Percentiles rank a stretch among this genome's conserved stretches.
Conservation (phyloP, 1,284 basidiomycete genomes). For the Moesziomyces aphidis region DNA sequence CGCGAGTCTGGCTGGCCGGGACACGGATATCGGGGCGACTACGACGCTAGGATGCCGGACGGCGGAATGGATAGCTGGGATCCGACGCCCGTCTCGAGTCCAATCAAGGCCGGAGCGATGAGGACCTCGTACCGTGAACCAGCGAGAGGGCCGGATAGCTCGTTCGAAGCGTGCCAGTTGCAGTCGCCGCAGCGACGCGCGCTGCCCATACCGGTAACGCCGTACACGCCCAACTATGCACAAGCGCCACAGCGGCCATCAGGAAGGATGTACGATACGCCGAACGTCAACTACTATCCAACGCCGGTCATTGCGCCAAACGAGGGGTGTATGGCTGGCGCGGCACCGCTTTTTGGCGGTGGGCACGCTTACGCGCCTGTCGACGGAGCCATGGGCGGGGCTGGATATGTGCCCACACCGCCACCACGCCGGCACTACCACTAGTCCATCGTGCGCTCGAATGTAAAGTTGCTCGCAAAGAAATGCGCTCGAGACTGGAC, state of each 20-base stretch:
- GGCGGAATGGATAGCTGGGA: conserved; percentile 7
- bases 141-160: conserved; percentile 1
- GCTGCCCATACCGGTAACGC: conserved; percentile 16
- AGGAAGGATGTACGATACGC: conserved; percentile 37
- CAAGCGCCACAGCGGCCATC: conserved; percentile 14
- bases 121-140: background rate
- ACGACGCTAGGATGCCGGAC: conserved; percentile 2
- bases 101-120: conserved; percentile 3
- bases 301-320: conserved; percentile 24
- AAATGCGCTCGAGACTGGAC: background rate
- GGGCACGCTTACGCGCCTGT: background rate
- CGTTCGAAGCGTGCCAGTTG: conserved; percentile 21
- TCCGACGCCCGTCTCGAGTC: conserved; percentile 15
- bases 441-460: too few relatives aligned
- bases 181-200: conserved; percentile 23
- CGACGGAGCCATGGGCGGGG: background rate
- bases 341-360: background rate
- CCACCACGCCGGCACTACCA: background rate
- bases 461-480: background rate
- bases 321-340: background rate
- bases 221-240: conserved; percentile 34
- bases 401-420: background rate
- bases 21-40: conserved; percentile 5
- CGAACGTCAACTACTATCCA: conserved; percentile 38
- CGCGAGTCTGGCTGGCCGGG: conserved; percentile 8